A percentile compares a stretch with the other conserved stretches of the same genome.
These are phyloP conservation scores for Delphinella strobiligena DNA, from an alignment of 2,329 filamentous ascomycete species.

Conservation along the genomic window DNA sequence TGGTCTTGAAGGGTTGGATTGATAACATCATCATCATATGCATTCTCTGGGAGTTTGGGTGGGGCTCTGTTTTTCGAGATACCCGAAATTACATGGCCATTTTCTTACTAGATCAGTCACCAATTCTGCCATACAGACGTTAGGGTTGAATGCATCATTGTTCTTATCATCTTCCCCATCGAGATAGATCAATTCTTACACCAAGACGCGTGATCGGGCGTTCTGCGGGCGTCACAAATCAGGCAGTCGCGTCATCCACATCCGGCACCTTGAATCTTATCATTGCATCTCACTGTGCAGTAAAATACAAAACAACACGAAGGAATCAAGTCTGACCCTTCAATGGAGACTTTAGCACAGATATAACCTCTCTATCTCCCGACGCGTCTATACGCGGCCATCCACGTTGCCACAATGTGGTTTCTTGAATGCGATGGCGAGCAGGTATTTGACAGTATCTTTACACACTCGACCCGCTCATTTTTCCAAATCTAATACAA, in stretches of 20 bases:
- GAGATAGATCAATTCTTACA: background rate
- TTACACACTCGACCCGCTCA: background rate
- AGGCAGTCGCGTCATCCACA: background rate
- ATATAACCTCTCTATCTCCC: background rate
- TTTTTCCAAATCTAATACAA: constrained; percentile 8
- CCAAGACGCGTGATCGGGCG: background rate
- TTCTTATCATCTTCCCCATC: too few relatives aligned
- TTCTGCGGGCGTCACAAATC: background rate
- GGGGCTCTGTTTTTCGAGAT: background rate
- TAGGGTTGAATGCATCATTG: too few relatives aligned
- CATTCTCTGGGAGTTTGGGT: background rate
- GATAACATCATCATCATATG: background rate
- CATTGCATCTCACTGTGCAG: too few relatives aligned
- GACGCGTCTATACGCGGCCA: background rate
- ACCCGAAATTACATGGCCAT: too few relatives aligned
- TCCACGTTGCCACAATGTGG: constrained; percentile 31
- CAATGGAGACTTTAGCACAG: too few relatives aligned
- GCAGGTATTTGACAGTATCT: constrained; percentile 35
- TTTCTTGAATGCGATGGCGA: constrained; percentile 43
- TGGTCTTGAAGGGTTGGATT: constrained; percentile 50
- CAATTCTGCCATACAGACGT: too few relatives aligned
- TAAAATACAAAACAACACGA: too few relatives aligned
- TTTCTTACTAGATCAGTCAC: too few relatives aligned
- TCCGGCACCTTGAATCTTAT: too few relatives aligned
- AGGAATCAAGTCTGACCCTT: too few relatives aligned